These are phyloP conservation scores for Lodderomyces margitis DNA, from an alignment of 1,139 yeast genomes.

Conservation along the genomic window DNA sequence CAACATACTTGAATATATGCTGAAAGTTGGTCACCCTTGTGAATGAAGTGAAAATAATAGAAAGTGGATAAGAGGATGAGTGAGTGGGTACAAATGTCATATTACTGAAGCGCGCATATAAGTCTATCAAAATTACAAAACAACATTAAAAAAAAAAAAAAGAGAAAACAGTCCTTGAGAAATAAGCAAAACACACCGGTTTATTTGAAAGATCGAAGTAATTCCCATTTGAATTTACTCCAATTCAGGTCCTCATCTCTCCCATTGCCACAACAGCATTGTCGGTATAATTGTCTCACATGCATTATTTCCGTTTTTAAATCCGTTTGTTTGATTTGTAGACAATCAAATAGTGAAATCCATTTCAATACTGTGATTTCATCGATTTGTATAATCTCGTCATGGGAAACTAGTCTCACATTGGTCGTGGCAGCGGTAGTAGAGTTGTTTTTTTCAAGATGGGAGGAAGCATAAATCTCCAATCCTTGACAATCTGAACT, in stretches of 20 bases:
- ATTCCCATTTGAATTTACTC: conserved; percentile 18
- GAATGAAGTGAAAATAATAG: no score
- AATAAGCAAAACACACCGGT: no score
- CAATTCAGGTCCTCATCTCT: conserved; percentile 10
- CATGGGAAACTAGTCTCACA: conserved; percentile 8
- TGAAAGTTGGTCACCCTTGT: no score
- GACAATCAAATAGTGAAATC: conserved; percentile 30
- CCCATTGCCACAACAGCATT: conserved; percentile 4
- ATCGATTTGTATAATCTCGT: conserved; percentile 11
- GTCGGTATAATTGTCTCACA: conserved; percentile 18
- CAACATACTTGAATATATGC: no score
- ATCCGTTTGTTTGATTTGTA: conserved; percentile 18
- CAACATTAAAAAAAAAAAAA: background rate
- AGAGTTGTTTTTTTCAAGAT: no score
- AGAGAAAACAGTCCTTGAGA: background rate
- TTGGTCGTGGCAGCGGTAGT: no score
- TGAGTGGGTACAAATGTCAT: no score
- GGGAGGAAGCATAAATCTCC: conserved; percentile 5
- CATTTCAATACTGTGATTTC: conserved; percentile 29
- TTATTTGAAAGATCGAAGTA: conserved; percentile 13
- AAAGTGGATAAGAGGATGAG: no score
- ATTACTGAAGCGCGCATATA: no score
- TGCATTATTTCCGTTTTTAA: conserved; percentile 21
- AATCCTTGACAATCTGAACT: conserved; percentile 26
- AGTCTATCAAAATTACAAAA: background rate